A percentile compares a stretch with the other conserved stretches of the same genome.
phyloP scores from a whole-genome alignment of 129 eudicot species.

The Erigeron canadensis region DNA sequence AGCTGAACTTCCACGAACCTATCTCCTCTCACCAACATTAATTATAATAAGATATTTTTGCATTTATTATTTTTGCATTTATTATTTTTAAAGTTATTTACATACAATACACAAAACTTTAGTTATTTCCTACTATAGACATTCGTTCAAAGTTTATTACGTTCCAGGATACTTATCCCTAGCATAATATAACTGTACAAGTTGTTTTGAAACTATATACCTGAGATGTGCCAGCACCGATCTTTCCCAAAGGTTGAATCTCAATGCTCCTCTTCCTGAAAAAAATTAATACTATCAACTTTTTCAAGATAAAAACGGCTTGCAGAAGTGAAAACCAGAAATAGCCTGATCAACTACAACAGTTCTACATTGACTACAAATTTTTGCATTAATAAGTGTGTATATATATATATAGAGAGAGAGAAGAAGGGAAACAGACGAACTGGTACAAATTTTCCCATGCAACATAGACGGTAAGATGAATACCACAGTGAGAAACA shows the following conservation, averaged over 20 bases:
- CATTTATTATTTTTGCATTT: too few species aligned
- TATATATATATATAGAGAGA: too few species aligned
- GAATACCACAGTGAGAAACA: conserved; percentile 58
- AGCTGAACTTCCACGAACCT: conserved; percentile 96
- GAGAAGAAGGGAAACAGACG: too few species aligned
- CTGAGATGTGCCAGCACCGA: conserved; percentile 63
- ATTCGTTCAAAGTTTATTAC: too few species aligned
- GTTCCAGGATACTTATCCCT: too few species aligned
- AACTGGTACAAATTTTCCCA: too few species aligned
- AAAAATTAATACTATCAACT: conserved; percentile 5
- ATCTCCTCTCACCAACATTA: conserved; percentile 1
- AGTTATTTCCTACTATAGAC: too few species aligned
- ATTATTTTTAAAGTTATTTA: too few species aligned
- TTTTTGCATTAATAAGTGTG: too few species aligned
- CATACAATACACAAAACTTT: too few species aligned
- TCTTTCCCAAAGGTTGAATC: conserved; percentile 60
- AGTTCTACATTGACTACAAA: too few species aligned
- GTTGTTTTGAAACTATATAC: conserved; percentile 31
- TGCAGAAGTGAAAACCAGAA: neutral
- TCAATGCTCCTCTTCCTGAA: conserved; percentile 53
- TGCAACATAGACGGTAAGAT: conserved; percentile 46
- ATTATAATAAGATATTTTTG: neutral
- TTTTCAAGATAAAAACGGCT: neutral
- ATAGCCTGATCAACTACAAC: conserved; percentile 2
- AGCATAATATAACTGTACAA: too few species aligned